These are phyloP conservation scores for Mycena olivaceomarginata DNA, from an alignment of 768 basidiomycete species.

Conservation along the genomic window DNA sequence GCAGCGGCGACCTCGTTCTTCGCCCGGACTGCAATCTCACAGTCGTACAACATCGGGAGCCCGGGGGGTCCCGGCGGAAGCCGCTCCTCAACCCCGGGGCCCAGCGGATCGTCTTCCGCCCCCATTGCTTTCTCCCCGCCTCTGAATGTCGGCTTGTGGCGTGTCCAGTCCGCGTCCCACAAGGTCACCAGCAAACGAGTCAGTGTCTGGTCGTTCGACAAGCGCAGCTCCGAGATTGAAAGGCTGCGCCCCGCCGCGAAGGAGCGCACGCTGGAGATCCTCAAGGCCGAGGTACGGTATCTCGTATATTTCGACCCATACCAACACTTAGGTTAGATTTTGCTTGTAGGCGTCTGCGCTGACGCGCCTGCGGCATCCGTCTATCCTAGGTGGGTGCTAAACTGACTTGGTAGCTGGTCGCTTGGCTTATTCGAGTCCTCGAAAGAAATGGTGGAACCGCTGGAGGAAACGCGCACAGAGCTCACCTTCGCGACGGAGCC, in stretches of 20 bases:
- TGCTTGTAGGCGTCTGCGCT: constrained; percentile 84
- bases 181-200: constrained; percentile 94
- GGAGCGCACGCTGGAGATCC: constrained; percentile 87
- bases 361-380: constrained; percentile 92
- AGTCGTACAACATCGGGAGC: constrained; percentile 82
- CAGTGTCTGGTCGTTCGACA: constrained; percentile 95
- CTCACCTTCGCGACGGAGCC: constrained; percentile 96
- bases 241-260: constrained; percentile 76
- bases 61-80: constrained; percentile 58
- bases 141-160: constrained; percentile 91
- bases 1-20: constrained; percentile 92
- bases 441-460: constrained; percentile 96
- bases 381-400: constrained; percentile 81
- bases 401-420: constrained; percentile 12
- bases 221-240: constrained; percentile 85
- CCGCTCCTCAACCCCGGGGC: constrained; percentile 70
- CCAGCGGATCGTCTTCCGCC: constrained; percentile 53
- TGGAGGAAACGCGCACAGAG: constrained; percentile 94
- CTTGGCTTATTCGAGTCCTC: constrained; percentile 20
- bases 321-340: constrained; percentile 35
- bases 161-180: constrained; percentile 89
- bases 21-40: constrained; percentile 85
- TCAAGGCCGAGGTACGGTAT: constrained; percentile 90
- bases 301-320: constrained; percentile 32
- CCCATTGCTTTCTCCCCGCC: constrained; percentile 69